phyloP scores from a whole-genome alignment of 2,329 filamentous ascomycete genomes.

The Stagonosporopsis chrysanthemi region DNA sequence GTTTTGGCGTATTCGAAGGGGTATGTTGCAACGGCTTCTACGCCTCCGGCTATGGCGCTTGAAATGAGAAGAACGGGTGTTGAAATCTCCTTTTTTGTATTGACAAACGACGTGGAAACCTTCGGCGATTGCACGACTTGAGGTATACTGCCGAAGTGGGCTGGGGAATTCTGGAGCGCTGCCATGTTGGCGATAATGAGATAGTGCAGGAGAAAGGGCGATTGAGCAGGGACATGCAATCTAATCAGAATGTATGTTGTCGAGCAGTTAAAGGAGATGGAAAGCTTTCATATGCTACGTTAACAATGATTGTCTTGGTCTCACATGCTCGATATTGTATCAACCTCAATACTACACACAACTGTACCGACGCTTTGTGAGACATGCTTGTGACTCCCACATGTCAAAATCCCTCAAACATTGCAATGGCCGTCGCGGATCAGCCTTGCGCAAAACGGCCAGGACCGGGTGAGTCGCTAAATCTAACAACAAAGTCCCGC shows the following conservation, averaged over 20 bases:
- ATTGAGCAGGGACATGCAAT: neutral
- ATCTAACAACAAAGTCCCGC: neutral
- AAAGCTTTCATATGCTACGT: neutral
- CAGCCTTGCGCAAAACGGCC: neutral
- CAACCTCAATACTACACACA: neutral
- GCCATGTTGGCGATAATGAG: neutral
- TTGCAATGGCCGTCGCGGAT: neutral
- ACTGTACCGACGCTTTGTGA: neutral
- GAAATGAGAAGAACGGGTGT: conserved; percentile 53
- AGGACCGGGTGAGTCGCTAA: neutral
- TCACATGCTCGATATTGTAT: neutral
- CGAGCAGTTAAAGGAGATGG: neutral
- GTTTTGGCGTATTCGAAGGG: conserved; percentile 49
- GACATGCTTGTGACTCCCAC: neutral
- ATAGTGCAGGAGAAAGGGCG: neutral
- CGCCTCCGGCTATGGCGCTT: conserved; percentile 61
- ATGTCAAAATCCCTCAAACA: neutral
- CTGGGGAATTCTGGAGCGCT: neutral
- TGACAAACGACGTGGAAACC: neutral
- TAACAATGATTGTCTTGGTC: neutral
- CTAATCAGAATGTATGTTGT: too few relatives aligned
- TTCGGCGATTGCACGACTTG: neutral
- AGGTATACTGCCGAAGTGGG: neutral
- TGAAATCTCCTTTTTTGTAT: neutral
- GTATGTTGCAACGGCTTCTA: conserved; percentile 60